Percentiles rank a stretch among this genome's conserved stretches.
Conservation (phyloP, 2,329 filamentous ascomycete species). For the Microcyclospora tardicrescens region DNA sequence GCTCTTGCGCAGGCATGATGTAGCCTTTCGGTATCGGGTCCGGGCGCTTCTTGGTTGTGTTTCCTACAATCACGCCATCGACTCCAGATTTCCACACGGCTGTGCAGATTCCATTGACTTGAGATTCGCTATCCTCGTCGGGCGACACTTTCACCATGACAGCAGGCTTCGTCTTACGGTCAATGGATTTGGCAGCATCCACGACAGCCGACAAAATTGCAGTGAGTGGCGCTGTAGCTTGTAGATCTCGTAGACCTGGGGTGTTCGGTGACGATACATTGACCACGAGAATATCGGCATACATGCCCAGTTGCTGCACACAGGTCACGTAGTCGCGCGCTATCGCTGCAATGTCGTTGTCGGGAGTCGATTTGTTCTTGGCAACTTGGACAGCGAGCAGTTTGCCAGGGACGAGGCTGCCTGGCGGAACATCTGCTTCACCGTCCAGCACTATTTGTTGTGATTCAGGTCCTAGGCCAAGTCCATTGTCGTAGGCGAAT, state of each 20-base stretch:
- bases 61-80: constrained; percentile 91
- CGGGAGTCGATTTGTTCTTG: constrained; percentile 90
- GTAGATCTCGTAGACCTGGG: constrained; percentile 74
- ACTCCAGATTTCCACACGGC: constrained; percentile 75
- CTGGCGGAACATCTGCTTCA: constrained; percentile 61
- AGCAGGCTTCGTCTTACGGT: constrained; percentile 58
- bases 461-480: constrained; percentile 48
- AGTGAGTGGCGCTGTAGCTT: constrained; percentile 72
- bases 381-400: constrained; percentile 84
- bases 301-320: constrained; percentile 67
- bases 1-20: constrained; percentile 52
- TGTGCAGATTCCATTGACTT: constrained; percentile 78
- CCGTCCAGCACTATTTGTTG: constrained; percentile 67
- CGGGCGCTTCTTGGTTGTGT: constrained; percentile 78
- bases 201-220: constrained; percentile 73
- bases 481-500: constrained; percentile 59
- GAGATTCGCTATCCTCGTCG: constrained; percentile 75
- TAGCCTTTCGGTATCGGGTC: constrained; percentile 57
- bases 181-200: constrained; percentile 54
- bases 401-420: constrained; percentile 63
- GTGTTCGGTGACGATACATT: constrained; percentile 97
- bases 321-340: constrained; percentile 75
- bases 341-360: constrained; percentile 71
- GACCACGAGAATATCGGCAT: constrained; percentile 92
- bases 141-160: constrained; percentile 99